phyloP scores from a whole-genome alignment of 2,329 filamentous ascomycete species.

The Fusarium neocosmosporiellum region DNA sequence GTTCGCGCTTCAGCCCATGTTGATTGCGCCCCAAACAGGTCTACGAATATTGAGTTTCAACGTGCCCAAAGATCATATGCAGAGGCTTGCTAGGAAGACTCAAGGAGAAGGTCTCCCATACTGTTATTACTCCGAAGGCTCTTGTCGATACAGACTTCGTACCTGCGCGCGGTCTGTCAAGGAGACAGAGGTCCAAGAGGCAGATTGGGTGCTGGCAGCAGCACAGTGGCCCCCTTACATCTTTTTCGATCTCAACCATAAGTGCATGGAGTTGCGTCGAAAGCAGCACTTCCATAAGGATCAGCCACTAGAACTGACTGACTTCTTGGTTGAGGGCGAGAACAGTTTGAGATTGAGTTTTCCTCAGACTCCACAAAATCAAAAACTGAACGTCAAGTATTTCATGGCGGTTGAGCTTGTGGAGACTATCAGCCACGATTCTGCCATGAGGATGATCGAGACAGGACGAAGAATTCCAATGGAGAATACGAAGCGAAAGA shows the following conservation, averaged over 20 bases:
- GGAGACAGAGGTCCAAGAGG: slow-evolving; percentile 50
- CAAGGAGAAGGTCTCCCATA: slow-evolving; percentile 48
- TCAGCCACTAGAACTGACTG: slow-evolving; percentile 79
- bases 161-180: slow-evolving; percentile 59
- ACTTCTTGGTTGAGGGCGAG: slow-evolving; percentile 63
- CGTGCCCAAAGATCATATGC: slow-evolving; percentile 52
- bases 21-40: slow-evolving; percentile 48
- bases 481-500: slow-evolving; percentile 64
- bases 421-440: slow-evolving; percentile 62
- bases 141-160: slow-evolving; percentile 74
- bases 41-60: slow-evolving; percentile 61
- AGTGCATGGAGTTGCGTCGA: slow-evolving; percentile 68
- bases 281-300: slow-evolving; percentile 81
- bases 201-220: slow-evolving; percentile 71
- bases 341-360: slow-evolving; percentile 72
- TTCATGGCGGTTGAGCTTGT: slow-evolving; percentile 78
- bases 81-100: slow-evolving; percentile 49
- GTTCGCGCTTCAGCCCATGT: slow-evolving; percentile 61
- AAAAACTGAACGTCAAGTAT: slow-evolving; percentile 50
- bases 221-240: slow-evolving; percentile 78
- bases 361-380: slow-evolving; percentile 43
- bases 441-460: slow-evolving; percentile 55
- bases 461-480: slow-evolving; percentile 53
- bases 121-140: slow-evolving; percentile 60
- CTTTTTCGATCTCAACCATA: slow-evolving; percentile 75